A percentile compares a stretch with the other conserved stretches of the same genome.
Conservation (phyloP, 1,139 yeast species). For the Taphrina populina region DNA sequence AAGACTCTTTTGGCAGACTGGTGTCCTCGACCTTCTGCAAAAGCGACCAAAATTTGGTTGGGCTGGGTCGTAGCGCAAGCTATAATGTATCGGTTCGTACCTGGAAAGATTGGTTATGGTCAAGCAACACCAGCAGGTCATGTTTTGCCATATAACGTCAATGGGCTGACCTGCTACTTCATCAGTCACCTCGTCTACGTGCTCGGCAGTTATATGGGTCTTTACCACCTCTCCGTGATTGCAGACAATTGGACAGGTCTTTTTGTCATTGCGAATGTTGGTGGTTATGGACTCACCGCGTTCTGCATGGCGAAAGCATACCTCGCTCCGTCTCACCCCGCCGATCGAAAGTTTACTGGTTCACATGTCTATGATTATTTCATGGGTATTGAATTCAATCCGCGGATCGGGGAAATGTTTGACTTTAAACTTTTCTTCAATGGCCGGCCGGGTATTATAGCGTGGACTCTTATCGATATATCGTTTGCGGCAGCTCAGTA, state of each 20-base stretch:
- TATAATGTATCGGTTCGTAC: constrained; percentile 30
- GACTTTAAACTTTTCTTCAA: constrained; percentile 91
- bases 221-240: constrained; percentile 25
- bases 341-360: constrained; percentile 35
- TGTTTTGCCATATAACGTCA: constrained; percentile 34
- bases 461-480: constrained; percentile 78
- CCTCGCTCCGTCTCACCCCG: constrained; percentile 34
- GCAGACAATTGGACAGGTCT: constrained; percentile 34
- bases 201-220: constrained; percentile 23
- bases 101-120: constrained; percentile 34
- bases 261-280: constrained; percentile 32
- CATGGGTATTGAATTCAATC: constrained; percentile 92
- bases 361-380: constrained; percentile 65
- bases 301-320: constrained; percentile 34
- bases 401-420: constrained; percentile 70
- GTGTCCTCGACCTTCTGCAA: constrained; percentile 31
- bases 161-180: constrained; percentile 34
- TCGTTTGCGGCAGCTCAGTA: constrained; percentile 82
- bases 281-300: constrained; percentile 31
- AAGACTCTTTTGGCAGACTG: constrained; percentile 17
- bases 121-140: constrained; percentile 36
- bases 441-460: constrained; percentile 85
- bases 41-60: constrained; percentile 23
- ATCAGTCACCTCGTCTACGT: constrained; percentile 33
- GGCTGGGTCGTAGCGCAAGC: constrained; percentile 34